These are phyloP conservation scores for Bipolaris oryzae DNA, from an alignment of 2,329 filamentous ascomycete species.

Conservation along the genomic window DNA sequence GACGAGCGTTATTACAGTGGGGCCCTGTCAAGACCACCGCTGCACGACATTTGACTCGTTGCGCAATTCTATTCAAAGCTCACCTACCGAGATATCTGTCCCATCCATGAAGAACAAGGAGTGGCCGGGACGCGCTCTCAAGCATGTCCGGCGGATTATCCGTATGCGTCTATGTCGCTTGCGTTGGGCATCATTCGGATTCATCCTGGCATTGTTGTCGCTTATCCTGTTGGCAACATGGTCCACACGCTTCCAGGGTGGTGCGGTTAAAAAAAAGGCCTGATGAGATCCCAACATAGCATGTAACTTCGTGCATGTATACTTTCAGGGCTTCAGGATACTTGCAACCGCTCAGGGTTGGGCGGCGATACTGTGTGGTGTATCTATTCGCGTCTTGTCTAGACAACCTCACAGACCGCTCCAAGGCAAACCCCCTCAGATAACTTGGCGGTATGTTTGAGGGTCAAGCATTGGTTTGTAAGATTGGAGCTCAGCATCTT, in stretches of 20 bases:
- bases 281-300: neutral
- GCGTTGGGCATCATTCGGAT: conserved; percentile 13
- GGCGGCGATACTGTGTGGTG: neutral
- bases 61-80: neutral
- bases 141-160: neutral
- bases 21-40: neutral
- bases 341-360: neutral
- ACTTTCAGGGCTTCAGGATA: neutral
- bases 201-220: neutral
- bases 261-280: neutral
- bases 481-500: neutral
- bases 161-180: conserved; percentile 1
- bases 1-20: neutral
- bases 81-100: neutral
- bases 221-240: neutral
- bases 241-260: neutral
- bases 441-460: neutral
- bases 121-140: neutral
- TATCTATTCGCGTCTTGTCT: neutral
- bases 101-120: neutral
- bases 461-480: neutral
- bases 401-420: conserved; percentile 10
- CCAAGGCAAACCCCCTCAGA: neutral
- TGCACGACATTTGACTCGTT: conserved; percentile 10
- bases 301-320: neutral